phyloP scores from a whole-genome alignment of 2,329 filamentous ascomycete genomes.

The Talaromyces rugulosus region DNA sequence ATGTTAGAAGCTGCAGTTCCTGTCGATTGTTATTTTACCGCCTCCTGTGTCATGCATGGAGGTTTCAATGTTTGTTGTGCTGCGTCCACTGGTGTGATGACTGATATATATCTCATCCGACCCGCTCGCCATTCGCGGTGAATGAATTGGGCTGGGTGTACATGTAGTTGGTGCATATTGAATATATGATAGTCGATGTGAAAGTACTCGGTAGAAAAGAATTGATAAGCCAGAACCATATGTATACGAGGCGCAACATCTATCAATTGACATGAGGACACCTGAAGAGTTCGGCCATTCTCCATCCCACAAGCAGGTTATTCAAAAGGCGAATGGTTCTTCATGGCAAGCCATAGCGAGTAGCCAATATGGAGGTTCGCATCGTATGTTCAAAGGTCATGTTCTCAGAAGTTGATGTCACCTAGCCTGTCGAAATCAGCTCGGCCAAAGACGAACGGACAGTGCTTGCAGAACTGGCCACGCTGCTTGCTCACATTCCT shows the following conservation, averaged over 20 bases:
- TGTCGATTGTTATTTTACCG: neutral
- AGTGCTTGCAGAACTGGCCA: neutral
- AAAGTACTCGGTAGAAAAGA: neutral
- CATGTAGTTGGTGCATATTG: neutral
- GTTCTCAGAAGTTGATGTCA: too few species aligned
- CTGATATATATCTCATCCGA: neutral
- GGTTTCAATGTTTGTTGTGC: neutral
- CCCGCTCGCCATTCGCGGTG: too few species aligned
- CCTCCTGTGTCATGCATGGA: neutral
- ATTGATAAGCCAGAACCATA: neutral
- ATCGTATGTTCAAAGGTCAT: neutral
- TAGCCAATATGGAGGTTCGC: neutral
- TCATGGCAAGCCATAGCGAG: neutral
- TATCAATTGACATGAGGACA: neutral
- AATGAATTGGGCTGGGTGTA: neutral
- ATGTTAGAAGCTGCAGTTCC: neutral
- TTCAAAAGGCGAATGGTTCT: neutral
- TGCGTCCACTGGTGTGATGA: too few species aligned
- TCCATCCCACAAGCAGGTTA: neutral
- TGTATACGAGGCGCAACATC: neutral
- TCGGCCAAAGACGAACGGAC: neutral
- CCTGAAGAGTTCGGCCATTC: neutral
- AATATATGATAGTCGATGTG: neutral
- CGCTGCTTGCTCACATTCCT: neutral
- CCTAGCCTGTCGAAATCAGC: neutral